phyloP scores from a whole-genome alignment of 2,329 filamentous ascomycete species.

The Botrytis aclada region DNA sequence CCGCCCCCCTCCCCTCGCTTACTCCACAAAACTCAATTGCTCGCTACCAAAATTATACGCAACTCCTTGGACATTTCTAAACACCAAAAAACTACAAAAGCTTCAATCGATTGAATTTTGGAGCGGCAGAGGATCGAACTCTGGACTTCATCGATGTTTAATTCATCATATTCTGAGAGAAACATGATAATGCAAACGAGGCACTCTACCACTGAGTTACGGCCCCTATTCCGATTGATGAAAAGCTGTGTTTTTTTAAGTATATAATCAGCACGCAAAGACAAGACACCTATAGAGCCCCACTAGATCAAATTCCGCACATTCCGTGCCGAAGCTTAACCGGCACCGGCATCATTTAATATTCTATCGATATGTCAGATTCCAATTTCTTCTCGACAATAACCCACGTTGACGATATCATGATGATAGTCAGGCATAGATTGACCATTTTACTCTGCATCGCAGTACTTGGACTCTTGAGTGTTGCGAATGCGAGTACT shows the following conservation, averaged over 20 bases:
- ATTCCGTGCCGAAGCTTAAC: neutral
- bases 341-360: neutral
- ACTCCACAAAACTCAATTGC: neutral
- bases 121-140: neutral
- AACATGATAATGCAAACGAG: neutral
- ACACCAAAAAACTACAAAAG: neutral
- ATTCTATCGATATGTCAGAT: neutral
- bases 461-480: conserved; percentile 36
- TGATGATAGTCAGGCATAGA: conserved; percentile 30
- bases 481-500: conserved; percentile 62
- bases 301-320: neutral
- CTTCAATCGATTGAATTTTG: accelerated
- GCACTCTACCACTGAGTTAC: neutral
- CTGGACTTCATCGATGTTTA: neutral
- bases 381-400: neutral
- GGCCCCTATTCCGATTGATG: neutral
- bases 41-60: neutral
- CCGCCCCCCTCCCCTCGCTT: neutral
- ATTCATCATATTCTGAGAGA: accelerated
- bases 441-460: conserved; percentile 22
- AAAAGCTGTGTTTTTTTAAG: accelerated
- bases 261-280: neutral
- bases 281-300: neutral
- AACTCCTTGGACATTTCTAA: neutral
- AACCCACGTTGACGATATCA: conserved; percentile 18